Evolutionary conservation across 108 stramenopile genomes (phyloP), one percentile per base, ranked within the genome.

Genomic region (Stephanodiscus triporus): DNA sequence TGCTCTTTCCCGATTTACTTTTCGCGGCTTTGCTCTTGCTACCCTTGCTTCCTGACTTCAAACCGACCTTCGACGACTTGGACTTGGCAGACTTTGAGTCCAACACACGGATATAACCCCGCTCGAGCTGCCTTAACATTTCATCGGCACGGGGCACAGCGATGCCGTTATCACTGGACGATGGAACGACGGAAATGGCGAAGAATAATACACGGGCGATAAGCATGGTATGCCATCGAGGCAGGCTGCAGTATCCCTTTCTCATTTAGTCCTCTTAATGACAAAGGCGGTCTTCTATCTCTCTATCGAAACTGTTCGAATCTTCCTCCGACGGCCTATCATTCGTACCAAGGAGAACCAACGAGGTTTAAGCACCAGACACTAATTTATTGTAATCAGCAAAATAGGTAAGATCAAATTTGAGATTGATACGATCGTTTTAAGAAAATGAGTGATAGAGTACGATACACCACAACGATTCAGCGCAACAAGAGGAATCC

Each of bases 1-100:
- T 53, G 50, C 34, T 55, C 17, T 34, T 55, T 55, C 50, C 67
- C 38, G 49, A 54, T 54, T 68, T 68, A 24, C 67, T 56, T 55
- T 55, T 68, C 5, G 30, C 53, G 34, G 36, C 19, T 38, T 68
- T 68, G 67, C 53, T 54, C 26, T 54, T 54, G 53, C 53, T 54
- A 24, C 53, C 23, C 53, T 54, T 54, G 53, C 23, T 54, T 23
- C 24, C 53, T 11, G 53, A 54, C 20, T 54, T 54, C 26, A 23
- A 24, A 2, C 1, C 53, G 1, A 14, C 9, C 26, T 54, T 54
- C 11, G 53, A 8, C 24, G 51, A 54, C 26, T 54, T 54, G 26
- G 53, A 54, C 53, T 24, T 54, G 26, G 53, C 26, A 26, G 53
- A 54, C 23, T 54, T 54, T 26, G 53, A 54, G 11, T 26, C 24